Percentiles rank a stretch among this genome's conserved stretches.
Evolutionary conservation across 805 yeast species (phyloP).

Genomic region (Ogataea nakhonphanomensis): DNA sequence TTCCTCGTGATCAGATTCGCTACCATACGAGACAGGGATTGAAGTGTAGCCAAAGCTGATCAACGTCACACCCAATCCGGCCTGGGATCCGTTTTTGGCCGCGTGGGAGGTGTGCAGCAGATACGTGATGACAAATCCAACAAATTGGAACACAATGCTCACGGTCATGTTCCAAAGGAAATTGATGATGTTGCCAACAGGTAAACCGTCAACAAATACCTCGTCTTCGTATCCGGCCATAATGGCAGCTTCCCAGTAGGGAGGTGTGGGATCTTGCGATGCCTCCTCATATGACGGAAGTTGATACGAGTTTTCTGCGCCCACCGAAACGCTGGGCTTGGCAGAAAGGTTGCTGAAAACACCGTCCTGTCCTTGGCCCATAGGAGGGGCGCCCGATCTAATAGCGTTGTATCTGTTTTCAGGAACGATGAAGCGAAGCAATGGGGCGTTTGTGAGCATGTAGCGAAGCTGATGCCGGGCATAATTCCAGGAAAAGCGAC

Average conservation of each 20-base stretch:
- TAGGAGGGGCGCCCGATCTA: constrained; percentile 12
- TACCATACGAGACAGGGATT: constrained; percentile 40
- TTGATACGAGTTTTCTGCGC: constrained; percentile 51
- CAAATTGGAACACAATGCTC: constrained; percentile 86
- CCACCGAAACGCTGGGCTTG: constrained; percentile 54
- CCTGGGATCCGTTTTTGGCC: constrained; percentile 90
- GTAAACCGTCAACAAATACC: constrained; percentile 89
- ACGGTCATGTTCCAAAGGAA: constrained; percentile 88
- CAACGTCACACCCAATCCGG: constrained; percentile 85
- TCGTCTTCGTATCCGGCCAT: constrained; percentile 84
- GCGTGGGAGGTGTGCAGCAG: constrained; percentile 94
- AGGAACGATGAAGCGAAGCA: constrained; percentile 25
- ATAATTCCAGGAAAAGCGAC: background rate
- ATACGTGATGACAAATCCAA: constrained; percentile 89
- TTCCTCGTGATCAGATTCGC: constrained; percentile 20
- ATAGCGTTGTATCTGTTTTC: constrained; percentile 25
- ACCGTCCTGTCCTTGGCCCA: constrained; percentile 65
- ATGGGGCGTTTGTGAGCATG: constrained; percentile 27
- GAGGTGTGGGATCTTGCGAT: constrained; percentile 89
- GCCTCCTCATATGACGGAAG: constrained; percentile 93
- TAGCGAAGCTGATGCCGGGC: constrained; percentile 3
- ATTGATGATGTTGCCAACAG: constrained; percentile 89
- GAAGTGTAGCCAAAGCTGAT: constrained; percentile 63
- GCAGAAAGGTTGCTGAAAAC: constrained; percentile 91
- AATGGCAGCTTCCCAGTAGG: constrained; percentile 92